A percentile compares a stretch with the other conserved stretches of the same genome.
Conservation (phyloP, 176 grass and related monocot genomes). For the Secale cereale region DNA sequence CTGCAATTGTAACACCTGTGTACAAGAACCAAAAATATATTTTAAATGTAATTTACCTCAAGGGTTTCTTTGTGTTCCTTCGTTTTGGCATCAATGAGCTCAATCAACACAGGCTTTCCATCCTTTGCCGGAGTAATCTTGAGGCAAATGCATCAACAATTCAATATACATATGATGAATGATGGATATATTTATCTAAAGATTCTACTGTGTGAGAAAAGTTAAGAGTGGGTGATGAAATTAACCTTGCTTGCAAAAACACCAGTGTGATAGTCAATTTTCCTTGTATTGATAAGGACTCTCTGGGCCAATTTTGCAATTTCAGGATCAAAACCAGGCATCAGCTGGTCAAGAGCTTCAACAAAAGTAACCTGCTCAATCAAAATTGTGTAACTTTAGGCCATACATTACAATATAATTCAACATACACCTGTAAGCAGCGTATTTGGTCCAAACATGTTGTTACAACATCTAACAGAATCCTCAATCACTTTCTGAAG, state of each 20-base stretch:
- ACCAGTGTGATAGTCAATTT: slow-evolving; percentile 85
- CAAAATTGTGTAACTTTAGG: slow-evolving; percentile 21
- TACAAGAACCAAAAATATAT: slow-evolving; percentile 20
- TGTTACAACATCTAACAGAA: slow-evolving; percentile 5
- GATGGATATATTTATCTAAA: background rate
- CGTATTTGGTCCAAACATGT: background rate
- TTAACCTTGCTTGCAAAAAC: slow-evolving; percentile 97
- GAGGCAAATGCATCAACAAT: slow-evolving; percentile 18
- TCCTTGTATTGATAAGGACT: slow-evolving; percentile 91
- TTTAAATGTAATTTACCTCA: slow-evolving; percentile 54
- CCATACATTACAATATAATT: slow-evolving; percentile 1
- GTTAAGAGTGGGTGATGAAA: background rate
- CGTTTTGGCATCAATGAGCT: slow-evolving; percentile 97
- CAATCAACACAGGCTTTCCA: slow-evolving; percentile 86
- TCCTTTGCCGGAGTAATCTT: slow-evolving; percentile 95
- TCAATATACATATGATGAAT: slow-evolving; percentile 20
- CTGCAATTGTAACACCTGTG: background rate
- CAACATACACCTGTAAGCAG: background rate
- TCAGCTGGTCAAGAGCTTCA: slow-evolving; percentile 93
- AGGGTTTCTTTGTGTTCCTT: slow-evolving; percentile 89
- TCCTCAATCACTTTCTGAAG: slow-evolving; percentile 15
- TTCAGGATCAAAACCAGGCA: slow-evolving; percentile 98
- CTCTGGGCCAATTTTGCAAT: slow-evolving; percentile 94
- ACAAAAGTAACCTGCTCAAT: slow-evolving; percentile 77
- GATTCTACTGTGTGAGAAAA: slow-evolving; percentile 9